phyloP scores from a whole-genome alignment of 208 protist species.

The Trichomonas gallinae region DNA sequence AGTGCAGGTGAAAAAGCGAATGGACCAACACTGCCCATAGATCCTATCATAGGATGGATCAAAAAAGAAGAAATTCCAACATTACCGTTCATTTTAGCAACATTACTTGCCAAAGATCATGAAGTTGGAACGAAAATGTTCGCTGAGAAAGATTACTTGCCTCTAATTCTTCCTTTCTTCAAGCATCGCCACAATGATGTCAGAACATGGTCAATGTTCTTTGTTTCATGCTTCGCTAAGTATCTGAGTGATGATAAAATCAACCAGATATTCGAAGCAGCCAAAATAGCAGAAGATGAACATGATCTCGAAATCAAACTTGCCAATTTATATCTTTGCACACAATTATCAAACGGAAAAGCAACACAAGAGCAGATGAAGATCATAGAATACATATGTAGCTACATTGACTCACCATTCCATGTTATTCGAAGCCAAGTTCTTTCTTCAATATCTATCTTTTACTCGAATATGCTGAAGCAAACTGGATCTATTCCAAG shows the following conservation, averaged over 20 bases:
- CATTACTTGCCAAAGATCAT: neutral
- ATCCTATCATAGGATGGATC: neutral
- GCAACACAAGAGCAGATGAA: neutral
- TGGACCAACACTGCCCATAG: neutral
- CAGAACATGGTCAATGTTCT: neutral
- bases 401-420: neutral
- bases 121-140: neutral
- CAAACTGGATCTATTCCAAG: neutral
- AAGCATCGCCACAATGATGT: neutral
- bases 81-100: neutral
- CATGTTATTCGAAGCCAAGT: neutral
- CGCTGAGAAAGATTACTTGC: neutral
- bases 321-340: neutral
- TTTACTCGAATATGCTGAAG: neutral
- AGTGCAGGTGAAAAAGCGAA: neutral
- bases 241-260: neutral
- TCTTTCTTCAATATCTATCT: neutral
- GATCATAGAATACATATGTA: neutral
- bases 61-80: neutral
- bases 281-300: neutral
- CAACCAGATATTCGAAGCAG: neutral
- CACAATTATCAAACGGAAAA: neutral
- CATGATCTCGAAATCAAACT: neutral
- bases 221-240: neutral
- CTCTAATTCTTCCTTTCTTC: neutral